These are phyloP conservation scores for Syzygium aqueum DNA, from an alignment of 345 rosid genomes.

Conservation along the genomic window DNA sequence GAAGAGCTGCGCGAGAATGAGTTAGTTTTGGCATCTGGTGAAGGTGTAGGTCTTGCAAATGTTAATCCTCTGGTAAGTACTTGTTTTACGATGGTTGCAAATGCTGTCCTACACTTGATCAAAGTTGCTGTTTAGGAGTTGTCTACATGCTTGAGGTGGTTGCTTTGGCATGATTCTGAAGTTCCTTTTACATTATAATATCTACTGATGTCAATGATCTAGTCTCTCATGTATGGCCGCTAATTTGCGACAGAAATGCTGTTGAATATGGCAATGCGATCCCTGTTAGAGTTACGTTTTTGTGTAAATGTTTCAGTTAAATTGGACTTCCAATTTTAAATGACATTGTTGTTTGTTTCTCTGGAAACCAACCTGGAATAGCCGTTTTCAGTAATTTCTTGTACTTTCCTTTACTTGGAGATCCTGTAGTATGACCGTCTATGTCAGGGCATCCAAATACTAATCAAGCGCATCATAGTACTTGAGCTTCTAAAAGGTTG, in stretches of 20 bases:
- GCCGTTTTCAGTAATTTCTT: background rate
- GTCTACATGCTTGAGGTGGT: background rate
- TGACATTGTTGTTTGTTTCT: background rate
- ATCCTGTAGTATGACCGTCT: background rate
- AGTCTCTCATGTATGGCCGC: background rate
- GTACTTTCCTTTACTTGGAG: background rate
- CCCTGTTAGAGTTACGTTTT: background rate
- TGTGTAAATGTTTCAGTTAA: background rate
- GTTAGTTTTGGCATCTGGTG: constrained; percentile 76
- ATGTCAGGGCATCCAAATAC: background rate
- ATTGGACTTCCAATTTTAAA: background rate
- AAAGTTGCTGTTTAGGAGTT: background rate
- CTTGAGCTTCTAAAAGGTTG: background rate
- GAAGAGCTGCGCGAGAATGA: constrained; percentile 39
- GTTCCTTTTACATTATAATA: background rate
- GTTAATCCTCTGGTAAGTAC: constrained; percentile 66
- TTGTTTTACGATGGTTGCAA: background rate
- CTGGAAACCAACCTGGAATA: background rate
- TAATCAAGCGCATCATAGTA: background rate
- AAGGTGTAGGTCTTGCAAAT: constrained; percentile 65
- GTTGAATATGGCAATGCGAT: background rate
- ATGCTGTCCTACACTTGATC: background rate
- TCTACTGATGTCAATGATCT: background rate
- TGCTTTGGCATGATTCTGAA: background rate
- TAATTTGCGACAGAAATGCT: background rate